These are phyloP conservation scores for Dipteronia sinensis DNA, from an alignment of 345 rosid genomes.

Conservation along the genomic window DNA sequence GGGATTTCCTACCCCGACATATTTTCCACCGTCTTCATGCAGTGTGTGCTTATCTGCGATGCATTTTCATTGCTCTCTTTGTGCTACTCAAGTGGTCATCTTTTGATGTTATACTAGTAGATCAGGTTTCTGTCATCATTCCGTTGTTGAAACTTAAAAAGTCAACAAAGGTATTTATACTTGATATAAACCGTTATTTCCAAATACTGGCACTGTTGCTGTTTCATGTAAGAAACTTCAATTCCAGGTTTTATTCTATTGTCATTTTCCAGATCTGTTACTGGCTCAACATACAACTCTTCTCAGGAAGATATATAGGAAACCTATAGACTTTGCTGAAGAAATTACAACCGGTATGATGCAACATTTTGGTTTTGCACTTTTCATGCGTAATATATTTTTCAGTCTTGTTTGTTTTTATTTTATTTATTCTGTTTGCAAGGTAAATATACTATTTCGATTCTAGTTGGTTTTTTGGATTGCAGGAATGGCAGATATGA, in stretches of 20 bases:
- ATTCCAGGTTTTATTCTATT: constrained; percentile 80
- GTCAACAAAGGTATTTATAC: constrained; percentile 60
- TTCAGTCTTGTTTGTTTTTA: background rate
- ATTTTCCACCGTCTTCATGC: constrained; percentile 87
- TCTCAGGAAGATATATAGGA: constrained; percentile 77
- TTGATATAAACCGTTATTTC: constrained; percentile 8
- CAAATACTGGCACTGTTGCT: background rate
- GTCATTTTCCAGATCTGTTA: constrained; percentile 91
- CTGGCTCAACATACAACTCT: constrained; percentile 81
- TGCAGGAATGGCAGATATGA: constrained; percentile 88
- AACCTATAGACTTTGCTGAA: constrained; percentile 82
- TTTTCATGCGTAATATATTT: background rate
- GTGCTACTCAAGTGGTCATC: constrained; percentile 72
- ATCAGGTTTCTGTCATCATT: constrained; percentile 84
- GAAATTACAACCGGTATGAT: constrained; percentile 75
- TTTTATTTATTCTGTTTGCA: background rate
- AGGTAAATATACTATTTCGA: background rate
- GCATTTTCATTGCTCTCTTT: constrained; percentile 81
- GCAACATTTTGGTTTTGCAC: background rate
- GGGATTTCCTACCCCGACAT: constrained; percentile 81
- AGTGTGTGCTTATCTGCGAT: constrained; percentile 76
- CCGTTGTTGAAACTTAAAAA: constrained; percentile 74
- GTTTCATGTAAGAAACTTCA: constrained; percentile 10
- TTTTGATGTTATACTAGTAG: constrained; percentile 74
- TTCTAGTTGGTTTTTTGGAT: constrained; percentile 16